Evolutionary conservation across 2,329 filamentous ascomycete genomes (phyloP), one percentile per base, ranked within the genome.

Genomic region (Orbilia blumenaviensis): DNA sequence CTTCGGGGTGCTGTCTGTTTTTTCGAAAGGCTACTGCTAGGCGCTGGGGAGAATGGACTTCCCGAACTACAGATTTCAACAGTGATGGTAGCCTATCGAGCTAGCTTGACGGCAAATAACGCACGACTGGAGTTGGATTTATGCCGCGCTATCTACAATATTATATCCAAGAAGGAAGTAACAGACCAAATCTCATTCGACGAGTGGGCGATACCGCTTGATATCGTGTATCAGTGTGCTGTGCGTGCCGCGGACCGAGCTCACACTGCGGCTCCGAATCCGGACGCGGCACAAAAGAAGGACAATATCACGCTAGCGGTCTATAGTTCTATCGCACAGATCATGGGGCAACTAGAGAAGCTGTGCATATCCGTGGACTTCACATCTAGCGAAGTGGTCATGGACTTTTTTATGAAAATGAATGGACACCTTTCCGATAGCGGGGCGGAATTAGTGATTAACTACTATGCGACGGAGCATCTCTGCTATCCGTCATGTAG

Each of bases 401-500:
- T 93, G 82, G 84, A 86, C 18, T 90, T 93, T 79, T 89, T 93
- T 77, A 85, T 88, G 29, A 84, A 86, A 23, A 86, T 92, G 14
- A 87, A 90, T 66, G 83, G 84, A 14, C 85, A 88, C 36, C 85
- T 93, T 7, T 89, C 89, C 4, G 89, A 93, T 80, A 86, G 87
- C 2, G 87, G 88, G 7, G 89, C 87, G 1, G 86, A 86, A 52
- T 84, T 90, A 9, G 86, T 92, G 23, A 86, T 93, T 46, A 86
- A 88, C 48, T 89, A 92, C 80, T 91, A 90, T 78, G 86, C 87
- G 66, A 88, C 91, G 63, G 90, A 91, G 78, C 86, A 90, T 50
- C 89, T 88, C 79, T 91, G 91, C 79, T 90, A 90, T 48, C 91
- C 91, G 1, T 91, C 91, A 0, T 90, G 92, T 79, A 82, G 86